These are phyloP conservation scores for Lipomyces japonicus DNA, from an alignment of 805 yeast species.

Conservation along the genomic window DNA sequence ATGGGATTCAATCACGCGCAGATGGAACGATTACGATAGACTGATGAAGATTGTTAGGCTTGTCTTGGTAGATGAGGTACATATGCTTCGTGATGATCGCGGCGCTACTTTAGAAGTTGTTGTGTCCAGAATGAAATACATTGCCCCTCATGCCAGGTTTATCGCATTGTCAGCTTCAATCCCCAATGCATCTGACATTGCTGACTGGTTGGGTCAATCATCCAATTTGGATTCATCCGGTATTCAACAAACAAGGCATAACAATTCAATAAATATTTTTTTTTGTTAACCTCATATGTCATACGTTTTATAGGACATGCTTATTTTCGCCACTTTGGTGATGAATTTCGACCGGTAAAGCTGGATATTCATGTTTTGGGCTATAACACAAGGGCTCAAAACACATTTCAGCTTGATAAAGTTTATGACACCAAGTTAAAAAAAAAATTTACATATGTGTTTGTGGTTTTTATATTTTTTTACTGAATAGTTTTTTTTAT, in stretches of 20 bases:
- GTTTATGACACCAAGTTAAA: constrained; percentile 43
- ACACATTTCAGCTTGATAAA: constrained; percentile 49
- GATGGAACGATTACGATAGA: constrained; percentile 44
- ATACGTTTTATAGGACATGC: constrained; percentile 36
- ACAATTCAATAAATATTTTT: no score
- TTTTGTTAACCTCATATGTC: no score
- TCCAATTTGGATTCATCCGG: no score
- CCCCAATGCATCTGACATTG: constrained; percentile 49
- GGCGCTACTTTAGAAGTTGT: constrained; percentile 51
- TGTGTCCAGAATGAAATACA: constrained; percentile 46
- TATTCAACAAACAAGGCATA: no score
- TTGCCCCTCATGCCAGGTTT: constrained; percentile 41
- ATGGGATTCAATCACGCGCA: constrained; percentile 56
- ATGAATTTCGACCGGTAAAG: constrained; percentile 46
- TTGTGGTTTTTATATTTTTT: constrained; percentile 1
- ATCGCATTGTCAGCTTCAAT: constrained; percentile 53
- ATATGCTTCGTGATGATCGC: constrained; percentile 45
- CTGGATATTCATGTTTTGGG: constrained; percentile 47
- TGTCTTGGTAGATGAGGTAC: constrained; percentile 49
- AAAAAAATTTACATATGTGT: neutral
- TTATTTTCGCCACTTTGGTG: constrained; percentile 44
- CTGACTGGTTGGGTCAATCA: constrained; percentile 43
- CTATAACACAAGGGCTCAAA: constrained; percentile 39
- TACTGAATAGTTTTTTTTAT: no score
- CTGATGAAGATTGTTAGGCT: constrained; percentile 45